Percentiles rank a stretch among this genome's conserved stretches.
Evolutionary conservation across 2,329 filamentous ascomycete genomes (phyloP).

Genomic region (Phialophora expanda): DNA sequence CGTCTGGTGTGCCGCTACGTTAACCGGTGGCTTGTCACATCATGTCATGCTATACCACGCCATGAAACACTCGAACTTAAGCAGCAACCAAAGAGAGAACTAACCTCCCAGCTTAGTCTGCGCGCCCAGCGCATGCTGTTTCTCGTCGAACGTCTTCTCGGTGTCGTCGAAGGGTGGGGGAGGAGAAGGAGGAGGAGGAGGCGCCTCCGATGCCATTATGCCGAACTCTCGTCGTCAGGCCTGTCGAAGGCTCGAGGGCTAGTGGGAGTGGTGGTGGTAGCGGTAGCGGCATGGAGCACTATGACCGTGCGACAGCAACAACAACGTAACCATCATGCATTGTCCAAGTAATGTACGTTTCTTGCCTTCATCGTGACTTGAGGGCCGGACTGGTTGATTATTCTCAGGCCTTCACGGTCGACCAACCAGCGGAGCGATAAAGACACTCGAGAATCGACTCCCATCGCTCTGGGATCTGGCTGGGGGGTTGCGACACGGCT

Average conservation of each 20-base stretch:
- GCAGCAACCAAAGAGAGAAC: not conserved
- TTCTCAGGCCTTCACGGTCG: not conserved
- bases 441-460: not conserved
- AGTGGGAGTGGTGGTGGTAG: not conserved
- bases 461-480: too few species aligned
- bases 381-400: not conserved
- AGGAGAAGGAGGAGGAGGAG: not conserved
- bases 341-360: not conserved
- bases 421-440: not conserved
- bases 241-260: not conserved
- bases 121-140: conserved; percentile 20
- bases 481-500: too few species aligned
- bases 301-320: not conserved
- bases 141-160: conserved; percentile 14
- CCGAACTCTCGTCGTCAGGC: not conserved
- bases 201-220: conserved; percentile 8
- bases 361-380: not conserved
- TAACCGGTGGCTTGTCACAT: not conserved
- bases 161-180: conserved; percentile 1
- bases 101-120: conserved; percentile 22
- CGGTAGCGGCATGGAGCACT: too few species aligned
- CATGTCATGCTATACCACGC: too few species aligned
- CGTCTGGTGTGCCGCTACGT: conserved; percentile 55
- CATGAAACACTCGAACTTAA: not conserved
- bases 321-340: not conserved